phyloP scores from a whole-genome alignment of 805 yeast species.

The Kregervanrija fluxuum region DNA sequence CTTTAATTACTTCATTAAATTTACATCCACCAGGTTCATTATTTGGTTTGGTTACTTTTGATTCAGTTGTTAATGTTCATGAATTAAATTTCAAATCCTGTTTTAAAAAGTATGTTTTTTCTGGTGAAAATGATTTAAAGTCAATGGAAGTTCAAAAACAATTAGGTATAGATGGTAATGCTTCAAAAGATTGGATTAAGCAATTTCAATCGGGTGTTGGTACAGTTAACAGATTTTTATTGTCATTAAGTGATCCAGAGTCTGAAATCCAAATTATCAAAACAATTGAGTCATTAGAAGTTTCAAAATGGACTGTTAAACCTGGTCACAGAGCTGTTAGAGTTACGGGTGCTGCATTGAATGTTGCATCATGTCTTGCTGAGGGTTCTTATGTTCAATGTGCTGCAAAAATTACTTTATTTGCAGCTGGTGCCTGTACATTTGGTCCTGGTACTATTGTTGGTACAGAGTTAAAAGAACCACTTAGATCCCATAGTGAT shows the following conservation, averaged over 20 bases:
- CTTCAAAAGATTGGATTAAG: conserved; percentile 29
- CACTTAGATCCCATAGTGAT: conserved; percentile 95
- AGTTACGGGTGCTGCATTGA: conserved; percentile 88
- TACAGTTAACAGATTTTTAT: conserved; percentile 32
- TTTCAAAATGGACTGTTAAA: conserved; percentile 69
- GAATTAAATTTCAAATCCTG: conserved; percentile 61
- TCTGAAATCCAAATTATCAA: conserved; percentile 81
- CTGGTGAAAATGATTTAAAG: conserved; percentile 80
- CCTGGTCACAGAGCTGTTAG: conserved; percentile 80
- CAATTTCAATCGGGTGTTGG: conserved; percentile 30
- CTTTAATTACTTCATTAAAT: conserved; percentile 66
- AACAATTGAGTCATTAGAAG: conserved; percentile 65
- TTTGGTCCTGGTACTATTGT: conserved; percentile 93
- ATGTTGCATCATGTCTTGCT: conserved; percentile 73
- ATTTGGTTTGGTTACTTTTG: conserved; percentile 81
- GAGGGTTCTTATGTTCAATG: conserved; percentile 78
- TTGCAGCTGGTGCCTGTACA: conserved; percentile 94
- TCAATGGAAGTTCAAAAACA: conserved; percentile 30
- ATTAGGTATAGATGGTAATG: conserved; percentile 29
- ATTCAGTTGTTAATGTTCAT: conserved; percentile 86
- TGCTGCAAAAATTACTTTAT: conserved; percentile 84
- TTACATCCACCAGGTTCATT: conserved; percentile 85
- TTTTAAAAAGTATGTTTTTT: conserved; percentile 71
- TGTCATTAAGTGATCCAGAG: conserved; percentile 28
- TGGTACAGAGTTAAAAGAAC: conserved; percentile 85